Evolutionary conservation across 2,329 filamentous ascomycete species (phyloP), one percentile per base, ranked within the genome.

Genomic region (Sporothrix pseudoabietina): DNA sequence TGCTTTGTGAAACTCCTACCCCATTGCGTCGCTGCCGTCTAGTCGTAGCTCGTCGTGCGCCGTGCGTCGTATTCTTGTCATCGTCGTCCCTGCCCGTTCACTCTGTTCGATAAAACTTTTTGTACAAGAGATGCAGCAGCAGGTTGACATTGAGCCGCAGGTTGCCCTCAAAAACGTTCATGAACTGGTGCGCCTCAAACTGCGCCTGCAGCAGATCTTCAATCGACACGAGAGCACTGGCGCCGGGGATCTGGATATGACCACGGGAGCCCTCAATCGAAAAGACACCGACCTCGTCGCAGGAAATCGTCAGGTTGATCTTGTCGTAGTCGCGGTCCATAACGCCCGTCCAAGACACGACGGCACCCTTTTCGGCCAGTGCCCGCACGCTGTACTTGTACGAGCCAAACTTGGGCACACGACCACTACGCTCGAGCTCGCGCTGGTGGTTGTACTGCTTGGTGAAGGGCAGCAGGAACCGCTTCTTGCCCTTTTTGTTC

Each of bases 391-490:
- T 95, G 85, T 99, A 99, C 84, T 98, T 98, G 89, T 92, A 99
- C 52, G 93, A 97, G 76, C 97, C 96, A 80, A 99, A 99, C 81
- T 97, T 97, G 82, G 97, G 97, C 71, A 97, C 93, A 69, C 95
- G 93, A 39, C 96, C 96, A 8, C 92, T 92, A 74, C 94, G 92
- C 80, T 98, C 94, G 44, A 99, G 90, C 83, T 99, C 96, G 77
- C 94, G 91, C 84, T 98, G 94, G 83, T 99, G 96, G 82, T 98
- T 97, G 89, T 97, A 99, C 82, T 99, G 96, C 80, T 97, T 97
- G 32, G 95, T 98, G 81, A 99, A 99, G 16, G 96, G 96, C 81
- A 99, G 88, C 72, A 98, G 87, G 86, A 98, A 98, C 71, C 92
- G 89, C 82, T 97, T 97, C 84, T 97, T 97, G 75, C 91, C 94